Evolutionary conservation across 352 stramenopile genomes (phyloP).

Genomic region (Blastocystis sp.): DNA sequence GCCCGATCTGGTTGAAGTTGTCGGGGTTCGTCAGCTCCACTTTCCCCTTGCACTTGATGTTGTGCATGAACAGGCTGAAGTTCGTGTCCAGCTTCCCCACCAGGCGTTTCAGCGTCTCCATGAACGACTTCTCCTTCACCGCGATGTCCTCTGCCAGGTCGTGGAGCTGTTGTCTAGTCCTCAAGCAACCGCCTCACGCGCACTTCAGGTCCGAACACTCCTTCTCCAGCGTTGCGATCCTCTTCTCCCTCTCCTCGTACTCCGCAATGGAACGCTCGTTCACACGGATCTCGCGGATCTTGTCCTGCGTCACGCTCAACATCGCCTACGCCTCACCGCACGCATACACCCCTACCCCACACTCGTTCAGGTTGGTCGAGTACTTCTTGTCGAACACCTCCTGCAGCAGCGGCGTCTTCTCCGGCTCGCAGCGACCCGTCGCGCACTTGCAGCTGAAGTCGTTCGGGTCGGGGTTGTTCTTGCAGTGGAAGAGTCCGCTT

Average conservation of each 20-base stretch:
- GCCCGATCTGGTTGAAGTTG: slow-evolving; percentile 82
- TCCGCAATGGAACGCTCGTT: slow-evolving; percentile 36
- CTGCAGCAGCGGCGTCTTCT: slow-evolving; percentile 33
- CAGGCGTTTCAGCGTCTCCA: slow-evolving; percentile 78
- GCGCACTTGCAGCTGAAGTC: slow-evolving; percentile 20
- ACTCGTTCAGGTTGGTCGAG: background rate
- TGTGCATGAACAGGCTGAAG: slow-evolving; percentile 50
- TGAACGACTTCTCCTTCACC: slow-evolving; percentile 78
- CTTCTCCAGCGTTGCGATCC: slow-evolving; percentile 79
- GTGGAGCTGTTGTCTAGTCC: background rate
- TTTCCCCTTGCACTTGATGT: slow-evolving; percentile 77
- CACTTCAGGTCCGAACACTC: slow-evolving; percentile 77
- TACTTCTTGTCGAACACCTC: slow-evolving; percentile 47
- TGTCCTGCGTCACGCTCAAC: slow-evolving; percentile 20
- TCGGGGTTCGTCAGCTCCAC: slow-evolving; percentile 78
- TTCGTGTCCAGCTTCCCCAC: slow-evolving; percentile 11
- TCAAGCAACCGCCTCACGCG: background rate
- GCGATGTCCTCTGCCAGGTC: background rate
- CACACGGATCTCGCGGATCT: slow-evolving; percentile 52
- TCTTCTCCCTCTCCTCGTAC: slow-evolving; percentile 65
- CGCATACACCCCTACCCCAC: background rate
- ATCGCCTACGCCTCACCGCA: slow-evolving; percentile 17
- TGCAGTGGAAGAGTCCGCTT: slow-evolving; percentile 55
- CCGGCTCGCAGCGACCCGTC: background rate
- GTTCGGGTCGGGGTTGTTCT: slow-evolving; percentile 34